Conservation (phyloP, 495 filamentous ascomycete genomes). For the Aspergillus campestris region DNA sequence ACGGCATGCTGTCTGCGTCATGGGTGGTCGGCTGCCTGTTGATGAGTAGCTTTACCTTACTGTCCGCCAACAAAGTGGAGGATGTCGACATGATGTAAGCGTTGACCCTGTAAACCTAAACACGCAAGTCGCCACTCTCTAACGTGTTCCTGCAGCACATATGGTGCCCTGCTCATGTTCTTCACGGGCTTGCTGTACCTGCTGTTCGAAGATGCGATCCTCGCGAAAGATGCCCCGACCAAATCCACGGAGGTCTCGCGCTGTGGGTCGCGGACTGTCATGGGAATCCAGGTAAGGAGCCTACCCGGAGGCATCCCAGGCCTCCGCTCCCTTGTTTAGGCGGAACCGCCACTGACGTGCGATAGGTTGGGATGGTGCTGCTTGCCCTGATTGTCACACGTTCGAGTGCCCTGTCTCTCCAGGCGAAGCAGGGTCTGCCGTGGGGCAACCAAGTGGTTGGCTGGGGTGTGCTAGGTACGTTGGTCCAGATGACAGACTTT, state of each 20-base stretch:
- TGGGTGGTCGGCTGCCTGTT: constrained; percentile 70
- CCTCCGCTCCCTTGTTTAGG: not conserved
- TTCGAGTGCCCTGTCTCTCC: constrained; percentile 70
- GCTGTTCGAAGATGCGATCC: constrained; percentile 65
- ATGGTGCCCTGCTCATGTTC: constrained; percentile 74
- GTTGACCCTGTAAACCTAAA: constrained; percentile 16
- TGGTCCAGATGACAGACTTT: not conserved
- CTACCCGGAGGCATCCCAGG: not conserved
- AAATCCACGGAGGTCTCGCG: constrained; percentile 18
- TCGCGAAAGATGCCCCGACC: constrained; percentile 16
- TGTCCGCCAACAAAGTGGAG: constrained; percentile 82
- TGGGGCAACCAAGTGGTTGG: constrained; percentile 81
- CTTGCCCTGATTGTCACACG: constrained; percentile 80
- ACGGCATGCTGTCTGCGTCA: constrained; percentile 52
- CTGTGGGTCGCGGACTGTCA: constrained; percentile 43
- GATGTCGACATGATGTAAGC: constrained; percentile 64
- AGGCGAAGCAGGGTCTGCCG: constrained; percentile 82
- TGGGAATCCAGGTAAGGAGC: constrained; percentile 45
- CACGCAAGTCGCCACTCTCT: constrained; percentile 4
- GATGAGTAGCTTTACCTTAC: constrained; percentile 87
- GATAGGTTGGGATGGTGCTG: constrained; percentile 67
- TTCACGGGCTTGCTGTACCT: constrained; percentile 73
- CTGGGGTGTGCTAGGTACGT: constrained; percentile 73
- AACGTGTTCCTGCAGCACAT: constrained; percentile 45
- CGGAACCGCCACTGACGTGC: not conserved